Percentiles rank a stretch among this genome's conserved stretches.
Evolutionary conservation across 768 basidiomycete species (phyloP).

Genomic region (Glaciozyma martinii): DNA sequence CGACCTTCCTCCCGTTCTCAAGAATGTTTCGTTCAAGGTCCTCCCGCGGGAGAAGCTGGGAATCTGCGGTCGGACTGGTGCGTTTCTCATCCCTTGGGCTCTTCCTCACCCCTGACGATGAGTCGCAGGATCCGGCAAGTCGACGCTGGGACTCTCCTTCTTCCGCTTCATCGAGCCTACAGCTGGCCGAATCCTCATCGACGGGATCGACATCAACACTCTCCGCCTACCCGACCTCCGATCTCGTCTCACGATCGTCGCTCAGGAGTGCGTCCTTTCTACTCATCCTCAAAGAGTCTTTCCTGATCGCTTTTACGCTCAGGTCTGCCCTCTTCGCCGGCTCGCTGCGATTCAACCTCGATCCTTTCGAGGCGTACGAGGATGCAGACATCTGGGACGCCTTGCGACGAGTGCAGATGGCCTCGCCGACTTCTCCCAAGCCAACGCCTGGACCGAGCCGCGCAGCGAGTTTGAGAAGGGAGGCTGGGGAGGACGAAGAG

Average conservation of each 20-base stretch:
- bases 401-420: conserved; percentile 34
- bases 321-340: conserved; percentile 61
- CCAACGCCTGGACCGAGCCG: conserved; percentile 11
- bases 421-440: conserved; percentile 17
- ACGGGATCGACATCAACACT: conserved; percentile 42
- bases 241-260: conserved; percentile 54
- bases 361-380: conserved; percentile 28
- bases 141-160: conserved; percentile 42
- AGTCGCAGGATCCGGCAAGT: conserved; percentile 30
- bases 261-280: too few species aligned
- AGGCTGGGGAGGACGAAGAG: background rate
- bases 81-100: conserved; percentile 6
- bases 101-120: too few species aligned
- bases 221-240: conserved; percentile 50
- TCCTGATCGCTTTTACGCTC: too few species aligned
- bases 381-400: conserved; percentile 36
- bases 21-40: conserved; percentile 36
- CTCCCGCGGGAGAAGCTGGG: conserved; percentile 41
- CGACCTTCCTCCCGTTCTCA: conserved; percentile 40
- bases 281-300: too few species aligned
- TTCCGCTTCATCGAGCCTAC: conserved; percentile 44
- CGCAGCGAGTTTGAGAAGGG: background rate
- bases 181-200: conserved; percentile 38
- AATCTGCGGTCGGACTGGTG: conserved; percentile 56
- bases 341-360: conserved; percentile 45